Evolutionary conservation across 257 asterid genomes (phyloP).

Genomic region (Solanum commersonii): DNA sequence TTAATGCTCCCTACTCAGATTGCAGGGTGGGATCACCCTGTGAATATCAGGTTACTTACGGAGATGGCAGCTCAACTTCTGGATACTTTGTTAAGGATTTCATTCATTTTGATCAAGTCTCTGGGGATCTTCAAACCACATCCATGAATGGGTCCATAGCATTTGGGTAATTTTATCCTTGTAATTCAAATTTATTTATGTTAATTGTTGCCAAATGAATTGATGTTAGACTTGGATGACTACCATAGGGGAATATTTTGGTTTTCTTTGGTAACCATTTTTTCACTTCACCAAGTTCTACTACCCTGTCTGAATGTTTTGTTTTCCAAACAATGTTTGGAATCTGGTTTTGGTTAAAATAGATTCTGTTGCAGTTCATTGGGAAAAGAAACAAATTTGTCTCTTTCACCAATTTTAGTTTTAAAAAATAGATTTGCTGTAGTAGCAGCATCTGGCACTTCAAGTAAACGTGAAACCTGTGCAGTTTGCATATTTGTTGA

Average conservation of each 20-base stretch:
- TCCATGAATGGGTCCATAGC: conserved; percentile 71
- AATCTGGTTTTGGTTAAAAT: background rate
- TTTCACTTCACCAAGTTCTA: background rate
- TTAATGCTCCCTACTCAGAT: conserved; percentile 36
- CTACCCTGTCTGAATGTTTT: background rate
- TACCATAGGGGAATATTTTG: background rate
- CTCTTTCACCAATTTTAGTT: background rate
- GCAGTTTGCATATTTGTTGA: background rate
- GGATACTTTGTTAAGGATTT: conserved; percentile 77
- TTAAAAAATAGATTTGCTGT: background rate
- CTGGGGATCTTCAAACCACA: conserved; percentile 68
- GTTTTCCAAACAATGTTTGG: background rate
- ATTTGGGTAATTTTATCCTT: conserved; percentile 66
- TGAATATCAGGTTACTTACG: conserved; percentile 72
- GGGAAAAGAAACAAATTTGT: background rate
- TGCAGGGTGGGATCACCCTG: conserved; percentile 72
- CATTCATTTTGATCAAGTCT: conserved; percentile 60
- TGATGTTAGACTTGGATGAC: background rate
- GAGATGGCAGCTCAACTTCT: conserved; percentile 84
- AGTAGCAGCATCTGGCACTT: background rate
- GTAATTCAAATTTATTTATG: background rate
- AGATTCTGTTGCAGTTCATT: background rate
- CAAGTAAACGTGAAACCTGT: background rate
- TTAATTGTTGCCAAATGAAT: background rate
- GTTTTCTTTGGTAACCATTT: background rate